phyloP scores from a whole-genome alignment of 768 basidiomycete genomes.

The Amanita subjunquillea region DNA sequence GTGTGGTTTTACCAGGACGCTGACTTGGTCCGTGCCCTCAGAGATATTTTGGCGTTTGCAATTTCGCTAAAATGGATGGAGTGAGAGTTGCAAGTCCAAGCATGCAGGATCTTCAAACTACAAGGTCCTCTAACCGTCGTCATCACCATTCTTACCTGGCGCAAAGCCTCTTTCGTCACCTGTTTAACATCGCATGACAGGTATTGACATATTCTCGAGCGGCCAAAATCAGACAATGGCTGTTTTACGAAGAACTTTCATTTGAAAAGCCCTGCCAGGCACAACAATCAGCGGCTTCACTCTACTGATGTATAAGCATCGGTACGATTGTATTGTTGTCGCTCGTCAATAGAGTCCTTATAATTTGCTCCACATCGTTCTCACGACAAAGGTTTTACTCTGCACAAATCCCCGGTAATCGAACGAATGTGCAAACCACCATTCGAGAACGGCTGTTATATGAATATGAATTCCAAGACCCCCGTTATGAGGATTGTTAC shows the following conservation, averaged over 20 bases:
- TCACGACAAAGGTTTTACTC: too few species aligned
- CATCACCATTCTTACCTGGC: conserved; percentile 36
- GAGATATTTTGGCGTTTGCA: conserved; percentile 50
- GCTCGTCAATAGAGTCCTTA: conserved; percentile 22
- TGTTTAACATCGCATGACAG: not conserved
- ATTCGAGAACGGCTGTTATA: too few species aligned
- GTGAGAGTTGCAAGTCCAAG: not conserved
- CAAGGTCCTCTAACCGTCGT: conserved; percentile 25
- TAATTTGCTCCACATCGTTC: too few species aligned
- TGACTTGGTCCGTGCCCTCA: conserved; percentile 10
- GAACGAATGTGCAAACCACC: too few species aligned
- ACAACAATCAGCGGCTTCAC: not conserved
- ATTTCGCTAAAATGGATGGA: conserved; percentile 15
- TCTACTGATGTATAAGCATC: too few species aligned
- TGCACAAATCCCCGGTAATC: too few species aligned
- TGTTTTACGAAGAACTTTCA: conserved; percentile 33
- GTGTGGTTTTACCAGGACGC: conserved; percentile 27
- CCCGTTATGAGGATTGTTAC: too few species aligned
- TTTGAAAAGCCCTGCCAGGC: not conserved
- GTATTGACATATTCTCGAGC: conserved; percentile 30
- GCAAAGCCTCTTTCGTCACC: conserved; percentile 32
- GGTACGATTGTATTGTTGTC: conserved; percentile 19
- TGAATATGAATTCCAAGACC: too few species aligned
- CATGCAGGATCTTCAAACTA: conserved; percentile 33
- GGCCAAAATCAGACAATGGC: conserved; percentile 44